Evolutionary conservation across 2,329 filamentous ascomycete species (phyloP).

Genomic region (Calycina herbarum): DNA sequence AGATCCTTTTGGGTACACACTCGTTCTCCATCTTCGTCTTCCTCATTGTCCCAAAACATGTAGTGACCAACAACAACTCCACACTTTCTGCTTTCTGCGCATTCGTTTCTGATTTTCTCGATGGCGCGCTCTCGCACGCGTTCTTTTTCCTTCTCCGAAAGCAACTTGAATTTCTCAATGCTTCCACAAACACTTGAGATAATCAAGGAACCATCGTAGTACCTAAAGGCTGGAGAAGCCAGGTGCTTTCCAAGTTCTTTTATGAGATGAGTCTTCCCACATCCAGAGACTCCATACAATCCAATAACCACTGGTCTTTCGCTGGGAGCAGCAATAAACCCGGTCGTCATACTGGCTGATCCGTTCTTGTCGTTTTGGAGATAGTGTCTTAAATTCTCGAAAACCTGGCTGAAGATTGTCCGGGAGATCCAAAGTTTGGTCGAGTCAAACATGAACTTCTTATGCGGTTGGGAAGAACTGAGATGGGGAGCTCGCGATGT

Average conservation of each 20-base stretch:
- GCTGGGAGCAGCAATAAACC: constrained; percentile 1
- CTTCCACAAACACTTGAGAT: constrained; percentile 37
- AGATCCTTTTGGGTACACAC: constrained; percentile 50
- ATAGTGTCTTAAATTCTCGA: not conserved
- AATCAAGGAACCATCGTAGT: constrained; percentile 52
- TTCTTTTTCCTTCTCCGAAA: constrained; percentile 41
- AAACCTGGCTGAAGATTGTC: not conserved
- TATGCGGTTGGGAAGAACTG: not conserved
- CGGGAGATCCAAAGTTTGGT: not conserved
- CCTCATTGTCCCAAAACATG: constrained; percentile 51
- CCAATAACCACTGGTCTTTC: constrained; percentile 48
- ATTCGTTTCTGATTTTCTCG: constrained; percentile 42
- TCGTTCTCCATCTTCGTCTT: constrained; percentile 27
- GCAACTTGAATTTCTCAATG: constrained; percentile 46
- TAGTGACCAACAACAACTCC: constrained; percentile 57
- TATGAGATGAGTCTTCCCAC: constrained; percentile 52
- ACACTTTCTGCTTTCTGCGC: constrained; percentile 35
- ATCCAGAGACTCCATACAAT: constrained; percentile 55
- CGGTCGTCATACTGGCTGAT: not conserved
- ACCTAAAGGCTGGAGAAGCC: constrained; percentile 36
- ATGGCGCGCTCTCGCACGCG: constrained; percentile 48
- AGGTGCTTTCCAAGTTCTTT: constrained; percentile 15
- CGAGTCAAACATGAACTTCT: not conserved
- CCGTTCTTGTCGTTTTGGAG: not conserved
- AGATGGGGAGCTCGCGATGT: not conserved